Evolutionary conservation across 345 rosid genomes (phyloP).

Genomic region (Citrus sp.): DNA sequence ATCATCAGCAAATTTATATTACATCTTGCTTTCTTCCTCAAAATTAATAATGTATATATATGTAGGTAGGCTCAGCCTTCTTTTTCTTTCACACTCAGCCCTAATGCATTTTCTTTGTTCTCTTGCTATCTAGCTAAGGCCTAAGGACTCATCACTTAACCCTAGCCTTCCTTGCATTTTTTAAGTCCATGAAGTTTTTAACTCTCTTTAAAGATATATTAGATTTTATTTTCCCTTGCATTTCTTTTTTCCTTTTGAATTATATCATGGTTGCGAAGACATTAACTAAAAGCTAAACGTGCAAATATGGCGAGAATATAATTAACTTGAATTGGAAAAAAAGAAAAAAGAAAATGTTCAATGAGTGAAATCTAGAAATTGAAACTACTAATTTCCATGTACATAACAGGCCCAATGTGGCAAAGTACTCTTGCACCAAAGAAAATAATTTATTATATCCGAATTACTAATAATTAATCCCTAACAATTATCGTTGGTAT

Average conservation of each 20-base stretch:
- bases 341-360: neutral
- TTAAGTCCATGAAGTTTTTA: no score
- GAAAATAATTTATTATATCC: neutral
- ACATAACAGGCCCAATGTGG: neutral
- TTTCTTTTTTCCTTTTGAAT: no score
- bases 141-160: neutral
- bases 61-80: no score
- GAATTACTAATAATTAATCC: neutral
- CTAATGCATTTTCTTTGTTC: no score
- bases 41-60: neutral
- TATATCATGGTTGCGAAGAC: no score
- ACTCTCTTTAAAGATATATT: no score
- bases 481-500: slow-evolving; percentile 8
- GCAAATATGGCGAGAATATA: neutral
- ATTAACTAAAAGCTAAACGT: no score
- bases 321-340: neutral
- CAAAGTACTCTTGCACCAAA: neutral
- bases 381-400: neutral
- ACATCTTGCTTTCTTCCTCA: neutral
- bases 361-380: neutral
- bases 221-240: no score
- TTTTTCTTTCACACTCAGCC: neutral
- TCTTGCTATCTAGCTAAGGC: no score
- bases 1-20: neutral
- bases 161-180: neutral